These are phyloP conservation scores for Apiotrichum akiyoshidainum DNA, from an alignment of 1,284 basidiomycete species.

Conservation along the genomic window DNA sequence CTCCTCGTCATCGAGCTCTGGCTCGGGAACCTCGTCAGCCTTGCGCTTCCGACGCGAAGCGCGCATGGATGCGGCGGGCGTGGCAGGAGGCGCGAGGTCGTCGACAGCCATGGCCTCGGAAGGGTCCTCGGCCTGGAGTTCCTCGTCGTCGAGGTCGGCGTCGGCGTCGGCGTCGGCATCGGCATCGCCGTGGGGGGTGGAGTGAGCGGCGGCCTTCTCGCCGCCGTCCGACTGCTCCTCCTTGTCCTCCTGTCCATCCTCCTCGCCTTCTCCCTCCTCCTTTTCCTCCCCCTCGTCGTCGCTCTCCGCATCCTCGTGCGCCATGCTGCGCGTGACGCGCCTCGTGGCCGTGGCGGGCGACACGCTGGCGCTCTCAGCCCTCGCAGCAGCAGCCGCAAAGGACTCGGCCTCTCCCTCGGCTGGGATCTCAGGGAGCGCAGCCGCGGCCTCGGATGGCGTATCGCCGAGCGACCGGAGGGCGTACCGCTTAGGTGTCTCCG, in stretches of 20 bases:
- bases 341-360: background rate
- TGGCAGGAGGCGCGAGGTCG: background rate
- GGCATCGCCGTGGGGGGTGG: background rate
- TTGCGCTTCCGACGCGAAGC: slow-evolving; percentile 7
- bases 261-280: background rate
- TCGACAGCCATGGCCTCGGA: background rate
- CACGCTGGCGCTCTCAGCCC: no score
- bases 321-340: slow-evolving; percentile 4
- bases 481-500: background rate
- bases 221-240: background rate
- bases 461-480: background rate
- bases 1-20: background rate
- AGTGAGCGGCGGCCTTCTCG: background rate
- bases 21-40: no score
- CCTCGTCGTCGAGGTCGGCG: background rate
- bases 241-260: background rate
- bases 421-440: background rate
- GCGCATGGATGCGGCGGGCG: background rate
- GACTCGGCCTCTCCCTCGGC: background rate
- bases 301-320: background rate
- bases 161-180: background rate
- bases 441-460: background rate
- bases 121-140: background rate
- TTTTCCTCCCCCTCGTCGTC: background rate
- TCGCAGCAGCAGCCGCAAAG: background rate